Evolutionary conservation across 768 basidiomycete genomes (phyloP).

Genomic region (Heimioporus sp.): DNA sequence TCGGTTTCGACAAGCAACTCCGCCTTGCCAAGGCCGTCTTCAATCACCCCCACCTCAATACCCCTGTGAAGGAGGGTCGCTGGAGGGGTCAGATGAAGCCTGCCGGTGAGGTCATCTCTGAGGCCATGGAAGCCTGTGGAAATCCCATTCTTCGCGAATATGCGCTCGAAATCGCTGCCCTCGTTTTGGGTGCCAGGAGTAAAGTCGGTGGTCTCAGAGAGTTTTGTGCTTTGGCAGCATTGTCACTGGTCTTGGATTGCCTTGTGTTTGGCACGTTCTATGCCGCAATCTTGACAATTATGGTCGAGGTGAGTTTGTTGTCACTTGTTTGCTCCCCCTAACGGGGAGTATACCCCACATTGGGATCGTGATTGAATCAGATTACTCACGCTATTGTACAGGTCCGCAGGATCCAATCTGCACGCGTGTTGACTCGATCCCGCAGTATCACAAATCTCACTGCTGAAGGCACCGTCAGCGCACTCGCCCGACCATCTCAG

Average conservation of each 20-base stretch:
- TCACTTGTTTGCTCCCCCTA: constrained; percentile 6
- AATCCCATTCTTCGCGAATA: constrained; percentile 90
- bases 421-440: constrained; percentile 48
- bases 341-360: neutral
- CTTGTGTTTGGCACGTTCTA: constrained; percentile 88
- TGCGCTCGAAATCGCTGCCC: constrained; percentile 85
- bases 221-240: constrained; percentile 91
- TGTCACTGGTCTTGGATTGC: constrained; percentile 87
- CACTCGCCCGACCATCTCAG: constrained; percentile 24
- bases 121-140: constrained; percentile 78
- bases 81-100: constrained; percentile 59
- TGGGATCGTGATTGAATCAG: constrained; percentile 14
- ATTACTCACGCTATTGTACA: constrained; percentile 25
- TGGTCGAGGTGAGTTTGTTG: constrained; percentile 77
- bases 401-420: constrained; percentile 71
- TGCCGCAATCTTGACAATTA: constrained; percentile 84
- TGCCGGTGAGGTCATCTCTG: constrained; percentile 79
- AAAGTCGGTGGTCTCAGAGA: constrained; percentile 88
- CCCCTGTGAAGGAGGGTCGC: constrained; percentile 37
- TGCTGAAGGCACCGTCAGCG: constrained; percentile 30
- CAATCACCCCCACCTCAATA: constrained; percentile 66
- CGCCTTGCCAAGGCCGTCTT: constrained; percentile 89
- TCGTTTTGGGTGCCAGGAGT: constrained; percentile 82
- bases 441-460: constrained; percentile 29
- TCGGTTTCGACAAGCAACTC: constrained; percentile 97